phyloP scores from a whole-genome alignment of 2,329 filamentous ascomycete species.

The Colletotrichum phormii region DNA sequence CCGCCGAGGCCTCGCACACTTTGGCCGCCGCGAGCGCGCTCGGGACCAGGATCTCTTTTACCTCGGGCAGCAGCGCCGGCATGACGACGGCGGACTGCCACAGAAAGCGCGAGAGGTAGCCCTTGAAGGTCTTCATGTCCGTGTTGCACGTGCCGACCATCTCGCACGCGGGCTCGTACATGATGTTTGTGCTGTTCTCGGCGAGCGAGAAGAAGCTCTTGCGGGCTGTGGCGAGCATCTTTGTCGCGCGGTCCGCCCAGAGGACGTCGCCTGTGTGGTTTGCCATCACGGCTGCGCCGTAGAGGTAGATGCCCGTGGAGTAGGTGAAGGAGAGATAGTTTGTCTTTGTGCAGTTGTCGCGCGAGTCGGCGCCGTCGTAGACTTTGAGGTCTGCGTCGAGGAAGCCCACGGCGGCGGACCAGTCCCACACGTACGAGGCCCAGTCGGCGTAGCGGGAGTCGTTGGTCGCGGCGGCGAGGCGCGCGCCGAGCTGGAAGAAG shows the following conservation, averaged over 20 bases:
- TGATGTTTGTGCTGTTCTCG: conserved; percentile 66
- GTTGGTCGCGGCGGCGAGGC: conserved; percentile 76
- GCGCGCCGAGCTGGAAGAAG: conserved; percentile 85
- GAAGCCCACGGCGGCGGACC: conserved; percentile 68
- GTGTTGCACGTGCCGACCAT: conserved; percentile 64
- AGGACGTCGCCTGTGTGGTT: conserved; percentile 65
- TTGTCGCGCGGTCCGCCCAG: conserved; percentile 66
- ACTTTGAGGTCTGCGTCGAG: conserved; percentile 67
- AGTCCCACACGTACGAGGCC: conserved; percentile 76
- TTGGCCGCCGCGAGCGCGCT: conserved; percentile 67
- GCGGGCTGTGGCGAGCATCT: conserved; percentile 61
- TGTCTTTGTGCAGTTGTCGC: conserved; percentile 63
- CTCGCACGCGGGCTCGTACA: conserved; percentile 78
- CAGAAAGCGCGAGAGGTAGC: conserved; percentile 73
- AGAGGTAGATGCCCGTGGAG: conserved; percentile 73
- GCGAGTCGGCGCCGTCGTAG: conserved; percentile 71
- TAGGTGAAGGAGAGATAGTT: conserved; percentile 73
- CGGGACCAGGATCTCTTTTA: conserved; percentile 60
- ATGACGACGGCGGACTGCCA: conserved; percentile 68
- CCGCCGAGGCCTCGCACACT: conserved; percentile 66
- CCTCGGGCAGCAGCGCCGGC: conserved; percentile 61
- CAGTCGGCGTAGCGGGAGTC: conserved; percentile 75
- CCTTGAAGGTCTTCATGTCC: conserved; percentile 78
- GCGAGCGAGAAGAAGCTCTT: conserved; percentile 65
- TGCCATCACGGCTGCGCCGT: conserved; percentile 73